Evolutionary conservation across 2,329 filamentous ascomycete species (phyloP).

Genomic region (Celoporthe dispersa): DNA sequence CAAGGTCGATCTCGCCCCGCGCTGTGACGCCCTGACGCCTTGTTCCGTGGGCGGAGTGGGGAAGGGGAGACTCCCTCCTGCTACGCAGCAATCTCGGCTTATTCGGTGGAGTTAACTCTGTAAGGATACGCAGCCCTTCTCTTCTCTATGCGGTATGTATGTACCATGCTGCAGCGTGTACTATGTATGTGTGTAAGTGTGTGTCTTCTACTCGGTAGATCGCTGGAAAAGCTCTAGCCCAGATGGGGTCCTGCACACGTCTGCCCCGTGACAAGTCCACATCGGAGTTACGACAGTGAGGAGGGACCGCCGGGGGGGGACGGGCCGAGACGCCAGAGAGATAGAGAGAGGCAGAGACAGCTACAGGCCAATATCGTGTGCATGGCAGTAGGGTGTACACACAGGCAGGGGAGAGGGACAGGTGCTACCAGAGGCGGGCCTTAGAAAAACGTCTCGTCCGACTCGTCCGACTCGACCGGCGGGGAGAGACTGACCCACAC

Average conservation of each 20-base stretch:
- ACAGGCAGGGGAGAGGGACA: background rate
- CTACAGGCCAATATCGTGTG: background rate
- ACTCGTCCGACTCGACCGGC: background rate
- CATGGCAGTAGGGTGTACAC: background rate
- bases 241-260: background rate
- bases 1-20: background rate
- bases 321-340: background rate
- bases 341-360: too few relatives aligned
- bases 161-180: too few relatives aligned
- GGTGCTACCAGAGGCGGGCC: background rate
- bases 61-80: background rate
- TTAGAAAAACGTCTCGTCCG: background rate
- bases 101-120: background rate
- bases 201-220: background rate
- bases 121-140: background rate
- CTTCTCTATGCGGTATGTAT: background rate
- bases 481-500: background rate
- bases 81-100: conserved; percentile 8
- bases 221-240: background rate
- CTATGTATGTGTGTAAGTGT: background rate
- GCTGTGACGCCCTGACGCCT: background rate
- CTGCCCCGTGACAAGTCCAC: background rate
- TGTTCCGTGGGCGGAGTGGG: background rate
- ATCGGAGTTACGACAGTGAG: conserved; percentile 3
- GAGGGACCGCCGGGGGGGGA: background rate